These are phyloP conservation scores for Glycine latifolia DNA, from an alignment of 306 rosid genomes.

Conservation along the genomic window DNA sequence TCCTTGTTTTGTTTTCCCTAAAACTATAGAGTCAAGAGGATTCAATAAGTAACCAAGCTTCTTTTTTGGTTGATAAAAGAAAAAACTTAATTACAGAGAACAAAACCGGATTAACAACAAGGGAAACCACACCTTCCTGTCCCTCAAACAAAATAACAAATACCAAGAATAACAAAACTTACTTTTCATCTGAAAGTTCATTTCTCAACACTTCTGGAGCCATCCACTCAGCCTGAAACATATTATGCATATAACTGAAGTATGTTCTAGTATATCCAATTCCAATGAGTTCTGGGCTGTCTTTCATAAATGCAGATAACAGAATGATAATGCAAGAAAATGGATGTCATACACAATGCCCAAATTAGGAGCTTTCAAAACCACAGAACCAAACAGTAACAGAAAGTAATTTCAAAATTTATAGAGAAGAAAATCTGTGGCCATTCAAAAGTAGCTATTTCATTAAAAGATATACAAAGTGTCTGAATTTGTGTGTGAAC, in stretches of 20 bases:
- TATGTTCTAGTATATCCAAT: conserved; percentile 42
- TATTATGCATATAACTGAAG: conserved; percentile 34
- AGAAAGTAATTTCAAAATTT: conserved; percentile 13
- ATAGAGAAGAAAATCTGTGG: neutral
- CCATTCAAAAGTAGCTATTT: neutral
- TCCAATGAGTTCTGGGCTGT: conserved; percentile 15
- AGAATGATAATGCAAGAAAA: conserved; percentile 41
- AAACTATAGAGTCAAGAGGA: neutral
- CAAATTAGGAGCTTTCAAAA: conserved; percentile 25
- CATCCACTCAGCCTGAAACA: conserved; percentile 99
- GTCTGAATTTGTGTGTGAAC: neutral
- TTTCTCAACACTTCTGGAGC: conserved; percentile 99
- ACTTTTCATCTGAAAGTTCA: conserved; percentile 98
- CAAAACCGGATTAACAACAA: neutral
- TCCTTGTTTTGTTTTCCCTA: neutral
- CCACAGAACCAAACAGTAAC: conserved; percentile 7
- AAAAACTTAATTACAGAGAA: neutral
- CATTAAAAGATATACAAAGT: neutral
- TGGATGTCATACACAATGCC: conserved; percentile 20
- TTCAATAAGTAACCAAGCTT: neutral
- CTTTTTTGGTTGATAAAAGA: neutral
- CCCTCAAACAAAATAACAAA: conserved; percentile 32
- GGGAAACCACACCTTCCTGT: neutral
- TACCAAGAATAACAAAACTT: conserved; percentile 44
- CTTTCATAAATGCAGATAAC: conserved; percentile 3